Evolutionary conservation across 192 early-diverging fungal genomes (phyloP), one percentile per base, ranked within the genome.

Genomic region (Spizellomyces sp.): DNA sequence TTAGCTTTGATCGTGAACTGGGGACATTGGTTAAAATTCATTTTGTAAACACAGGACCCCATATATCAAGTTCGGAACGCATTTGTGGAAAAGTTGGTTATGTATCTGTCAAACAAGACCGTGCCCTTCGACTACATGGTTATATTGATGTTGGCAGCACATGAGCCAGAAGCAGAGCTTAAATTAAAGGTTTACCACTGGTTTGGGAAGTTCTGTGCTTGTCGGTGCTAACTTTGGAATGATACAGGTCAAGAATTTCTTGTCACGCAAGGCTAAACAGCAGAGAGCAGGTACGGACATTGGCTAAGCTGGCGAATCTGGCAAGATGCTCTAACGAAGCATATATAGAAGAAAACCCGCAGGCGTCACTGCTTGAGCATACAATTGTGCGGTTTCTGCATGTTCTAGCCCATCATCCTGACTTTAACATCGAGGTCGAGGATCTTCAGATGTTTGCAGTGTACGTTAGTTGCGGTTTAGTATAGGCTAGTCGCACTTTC

Each of bases 331-430:
- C 27, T 36, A 9, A n/a, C 14, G 15, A 64, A 15, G 46, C 52
- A 17, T 22, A 27, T 48, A 44, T 6, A 8, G 22, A 45, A 4
- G 67, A 69, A 36, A 36, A 58, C 21, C 14, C 21, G 54, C 74
- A 69, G 10, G 54, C 81, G 36, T 67, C 79, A 70, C 17, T 77
- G 77, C 4, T 90, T 85, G 59, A 94, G 88, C 62, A 79, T 81
- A 67, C 79, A 84, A 22, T 75, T 90, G 43, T 80, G 78, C 42
- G 88, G 5, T 58, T 95, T 36, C 70, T 96, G 17, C 88, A 94
- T 62, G 70, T 94, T 43, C 79, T 98, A 9, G 90, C 93, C 4
- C 88, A 92, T 70, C 93, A 96, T 68, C 92, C 94, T 2, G 94
- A 96, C 77, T 95, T 93, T 86, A 67, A 68, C 0, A 62, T 55